These are phyloP conservation scores for Termitomyces sp. DNA, from an alignment of 768 basidiomycete species.

Conservation along the genomic window DNA sequence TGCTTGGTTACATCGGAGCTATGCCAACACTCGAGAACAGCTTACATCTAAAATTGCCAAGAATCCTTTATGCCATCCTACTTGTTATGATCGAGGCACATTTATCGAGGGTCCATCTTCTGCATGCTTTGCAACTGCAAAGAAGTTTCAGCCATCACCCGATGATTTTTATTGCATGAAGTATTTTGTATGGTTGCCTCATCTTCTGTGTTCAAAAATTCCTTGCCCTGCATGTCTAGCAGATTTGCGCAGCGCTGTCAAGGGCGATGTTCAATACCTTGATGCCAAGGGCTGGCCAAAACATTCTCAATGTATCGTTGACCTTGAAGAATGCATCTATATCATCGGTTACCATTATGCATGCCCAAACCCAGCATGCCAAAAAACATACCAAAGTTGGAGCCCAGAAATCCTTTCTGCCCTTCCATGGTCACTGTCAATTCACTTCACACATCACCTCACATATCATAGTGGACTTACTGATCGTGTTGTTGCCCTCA, in stretches of 20 bases:
- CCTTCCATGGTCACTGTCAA: no score
- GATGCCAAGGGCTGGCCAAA: no score
- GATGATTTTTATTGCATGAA: no score
- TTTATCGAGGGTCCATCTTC: no score
- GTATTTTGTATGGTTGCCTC: no score
- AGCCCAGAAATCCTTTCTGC: constrained; percentile 1
- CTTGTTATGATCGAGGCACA: neutral
- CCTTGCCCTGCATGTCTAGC: no score
- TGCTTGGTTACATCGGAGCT: neutral
- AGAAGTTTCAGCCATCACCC: constrained; percentile 5
- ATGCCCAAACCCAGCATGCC: constrained; percentile 1
- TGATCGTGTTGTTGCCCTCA: constrained; percentile 16
- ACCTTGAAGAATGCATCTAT: constrained; percentile 14
- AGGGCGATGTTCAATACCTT: no score
- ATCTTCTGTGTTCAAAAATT: no score
- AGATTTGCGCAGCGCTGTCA: no score
- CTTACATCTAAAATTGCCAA: neutral
- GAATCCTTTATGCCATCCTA: neutral
- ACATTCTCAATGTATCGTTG: constrained; percentile 14
- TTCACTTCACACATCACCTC: no score
- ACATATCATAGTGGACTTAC: no score
- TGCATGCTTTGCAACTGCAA: neutral
- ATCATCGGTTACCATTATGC: constrained; percentile 17
- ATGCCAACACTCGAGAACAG: neutral
- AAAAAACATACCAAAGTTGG: constrained; percentile 13